Evolutionary conservation across 2,329 filamentous ascomycete species (phyloP), one percentile per base, ranked within the genome.

Genomic region (Phyllosticta citrichinensis): DNA sequence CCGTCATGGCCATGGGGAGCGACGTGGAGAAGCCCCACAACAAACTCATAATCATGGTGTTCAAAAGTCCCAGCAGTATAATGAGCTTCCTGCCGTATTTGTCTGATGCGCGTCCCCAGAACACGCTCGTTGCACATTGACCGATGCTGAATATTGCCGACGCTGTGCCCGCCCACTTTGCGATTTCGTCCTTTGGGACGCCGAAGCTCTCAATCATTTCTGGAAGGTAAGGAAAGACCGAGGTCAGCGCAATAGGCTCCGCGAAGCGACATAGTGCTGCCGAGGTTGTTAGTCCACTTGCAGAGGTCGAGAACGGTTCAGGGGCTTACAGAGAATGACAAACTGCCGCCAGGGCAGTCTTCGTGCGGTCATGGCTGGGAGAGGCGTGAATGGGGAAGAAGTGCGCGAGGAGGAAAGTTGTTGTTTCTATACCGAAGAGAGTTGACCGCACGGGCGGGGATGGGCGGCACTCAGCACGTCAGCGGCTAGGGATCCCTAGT

Each of bases 211-310:
- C 72, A 67, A 76, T 74, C 67, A 75, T 73, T 58, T 75, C 73
- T 89, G 93, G 47, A 86, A 95, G 63, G 89, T 96, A 97, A 20
- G 92, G 92, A 68, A 93, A 95, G 74, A 96, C 94, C 70, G 89
- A 94, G 1, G 91, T 96, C 65, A 97, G 83, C 57, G 92, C 91
- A 68, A 97, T 93, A 22, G 92, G 92, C 75, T 97, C 92, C 58
- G 91, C 89, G 66, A 97, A 84, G 64, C 92, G 90, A 71, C 95
- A 92, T 79, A 96, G 90, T 73, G 91, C 91, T 96, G 68, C 8
- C 40, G n/a, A 14, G 24, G 53, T 40, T 19, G 51, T 57, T n/a
- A 50, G 51, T n/a, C 17, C n/a, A 14, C 11, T 24, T 56, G 27
- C 25, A 19, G 19, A 25, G 53, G 30, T 24, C 27, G 50, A 22